Base-by-base conservation (phyloP, 139 green algal genomes). In the Ettlia oleoabundans region DNA sequence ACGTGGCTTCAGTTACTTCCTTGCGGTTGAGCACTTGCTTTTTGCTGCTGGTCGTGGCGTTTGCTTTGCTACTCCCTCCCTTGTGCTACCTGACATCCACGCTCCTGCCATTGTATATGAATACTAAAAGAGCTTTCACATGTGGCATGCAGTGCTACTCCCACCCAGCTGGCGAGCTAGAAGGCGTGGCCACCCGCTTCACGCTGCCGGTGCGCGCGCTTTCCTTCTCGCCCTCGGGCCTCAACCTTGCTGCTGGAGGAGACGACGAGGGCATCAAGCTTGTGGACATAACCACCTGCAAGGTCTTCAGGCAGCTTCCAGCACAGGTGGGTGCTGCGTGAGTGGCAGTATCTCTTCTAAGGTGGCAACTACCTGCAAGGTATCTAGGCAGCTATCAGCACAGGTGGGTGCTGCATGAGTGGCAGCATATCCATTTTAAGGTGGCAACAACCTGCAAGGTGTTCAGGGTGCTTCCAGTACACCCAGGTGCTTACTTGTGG, bases 251-350 rank as follows among this genome's bases (percentile, higher is more conserved):
- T 24, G 92, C 88, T 5, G 91, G 80, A 0, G 94, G 95, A 22
- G 95, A 98, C 80, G 93, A 96, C 75, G 89, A 89, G 26, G 78
- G 79, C 37, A 89, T 98, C 53, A 94, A 95, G 73, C 86, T 98
- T 4, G 85, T 98, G 33, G 87, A 90, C 33, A 66, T 91, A 24
- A 68, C 80, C 28, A 86, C 92, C 42, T 55, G 55, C 19, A 68
- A 38, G 4, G 78, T 83, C 24, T 78, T 83, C 51, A 65, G 78
- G 47, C 33, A 67, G 35, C 65, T 83, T 30, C 33, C 41, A 10
- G 47, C 77, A 28, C 73, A 80, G 73, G 73, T 33, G 37, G 22
- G 64, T n/a, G 4, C 18, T n/a, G 15, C 18, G 55, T 15, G 18
- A 9, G 55, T 28, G 55, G 47, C 47, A n/a, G n/a, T n/a, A n/a